A percentile compares a stretch with the other conserved stretches of the same genome.
These are phyloP conservation scores for Paragyromitra xinjiangensis DNA, from an alignment of 495 filamentous ascomycete species.

Conservation along the genomic window DNA sequence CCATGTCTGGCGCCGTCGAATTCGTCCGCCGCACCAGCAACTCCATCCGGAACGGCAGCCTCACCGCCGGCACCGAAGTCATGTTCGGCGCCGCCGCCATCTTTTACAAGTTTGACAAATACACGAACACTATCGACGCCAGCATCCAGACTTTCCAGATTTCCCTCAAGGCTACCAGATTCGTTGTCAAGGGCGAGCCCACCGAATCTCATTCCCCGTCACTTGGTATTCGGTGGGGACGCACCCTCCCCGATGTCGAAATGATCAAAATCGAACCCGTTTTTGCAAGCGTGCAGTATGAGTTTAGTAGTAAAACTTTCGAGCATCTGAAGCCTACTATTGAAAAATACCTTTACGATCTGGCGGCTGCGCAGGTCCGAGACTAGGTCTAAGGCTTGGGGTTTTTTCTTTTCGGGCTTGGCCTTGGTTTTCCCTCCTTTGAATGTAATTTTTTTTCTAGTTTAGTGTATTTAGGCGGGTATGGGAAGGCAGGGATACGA, in stretches of 20 bases:
- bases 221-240: neutral
- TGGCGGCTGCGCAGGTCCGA: neutral
- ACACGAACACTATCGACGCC: neutral
- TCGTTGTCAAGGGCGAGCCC: neutral
- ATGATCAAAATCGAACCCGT: slow-evolving; percentile 4
- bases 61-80: neutral
- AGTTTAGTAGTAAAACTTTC: neutral
- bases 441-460: neutral
- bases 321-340: neutral
- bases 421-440: neutral
- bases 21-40: slow-evolving; percentile 2
- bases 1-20: neutral
- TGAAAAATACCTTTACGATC: neutral
- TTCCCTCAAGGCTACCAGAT: neutral
- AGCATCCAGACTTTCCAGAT: slow-evolving; percentile 10
- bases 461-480: neutral
- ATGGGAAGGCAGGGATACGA: neutral
- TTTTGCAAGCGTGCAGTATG: neutral
- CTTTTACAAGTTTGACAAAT: neutral
- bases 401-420: neutral
- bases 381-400: neutral
- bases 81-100: neutral
- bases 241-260: neutral
- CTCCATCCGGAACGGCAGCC: neutral
- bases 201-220: neutral